A percentile compares a stretch with the other conserved stretches of the same genome.
These are phyloP conservation scores for Phytophthora pisi DNA, from an alignment of 352 stramenopile genomes.

Conservation along the genomic window DNA sequence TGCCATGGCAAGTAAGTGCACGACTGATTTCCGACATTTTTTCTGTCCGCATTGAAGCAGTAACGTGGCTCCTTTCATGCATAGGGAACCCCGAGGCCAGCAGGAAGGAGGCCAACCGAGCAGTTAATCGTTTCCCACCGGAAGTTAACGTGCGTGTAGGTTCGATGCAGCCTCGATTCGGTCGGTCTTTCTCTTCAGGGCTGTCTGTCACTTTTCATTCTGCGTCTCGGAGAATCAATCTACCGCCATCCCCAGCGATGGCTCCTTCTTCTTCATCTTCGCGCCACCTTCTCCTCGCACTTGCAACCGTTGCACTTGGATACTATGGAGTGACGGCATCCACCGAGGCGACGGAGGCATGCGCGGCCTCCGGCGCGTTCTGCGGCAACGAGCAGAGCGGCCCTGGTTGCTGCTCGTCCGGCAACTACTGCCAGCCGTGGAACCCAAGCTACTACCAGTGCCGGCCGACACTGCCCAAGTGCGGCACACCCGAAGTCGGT, in stretches of 20 bases:
- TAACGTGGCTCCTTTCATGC: too few relatives aligned
- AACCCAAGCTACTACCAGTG: constrained; percentile 50
- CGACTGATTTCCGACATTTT: neutral
- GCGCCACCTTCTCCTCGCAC: neutral
- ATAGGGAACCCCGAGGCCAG: neutral
- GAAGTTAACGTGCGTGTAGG: neutral
- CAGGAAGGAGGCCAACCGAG: neutral
- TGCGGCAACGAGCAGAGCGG: constrained; percentile 12
- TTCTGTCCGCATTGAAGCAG: neutral
- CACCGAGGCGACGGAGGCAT: neutral
- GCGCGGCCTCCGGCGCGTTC: constrained; percentile 2
- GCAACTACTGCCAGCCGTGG: constrained; percentile 57
- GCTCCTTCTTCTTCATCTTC: neutral
- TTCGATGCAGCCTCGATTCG: too few relatives aligned
- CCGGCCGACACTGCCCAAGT: constrained; percentile 31
- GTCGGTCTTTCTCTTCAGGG: neutral
- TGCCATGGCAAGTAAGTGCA: neutral
- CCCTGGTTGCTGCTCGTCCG: constrained; percentile 34
- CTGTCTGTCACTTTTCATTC: neutral
- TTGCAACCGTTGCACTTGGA: neutral
- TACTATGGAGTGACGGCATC: neutral
- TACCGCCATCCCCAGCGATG: constrained; percentile 1
- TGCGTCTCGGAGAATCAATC: neutral
- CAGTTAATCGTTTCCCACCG: neutral
- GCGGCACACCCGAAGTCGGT: constrained; percentile 36